Conservation (phyloP, 2,329 filamentous ascomycete species). For the Xylariaceae sp. region DNA sequence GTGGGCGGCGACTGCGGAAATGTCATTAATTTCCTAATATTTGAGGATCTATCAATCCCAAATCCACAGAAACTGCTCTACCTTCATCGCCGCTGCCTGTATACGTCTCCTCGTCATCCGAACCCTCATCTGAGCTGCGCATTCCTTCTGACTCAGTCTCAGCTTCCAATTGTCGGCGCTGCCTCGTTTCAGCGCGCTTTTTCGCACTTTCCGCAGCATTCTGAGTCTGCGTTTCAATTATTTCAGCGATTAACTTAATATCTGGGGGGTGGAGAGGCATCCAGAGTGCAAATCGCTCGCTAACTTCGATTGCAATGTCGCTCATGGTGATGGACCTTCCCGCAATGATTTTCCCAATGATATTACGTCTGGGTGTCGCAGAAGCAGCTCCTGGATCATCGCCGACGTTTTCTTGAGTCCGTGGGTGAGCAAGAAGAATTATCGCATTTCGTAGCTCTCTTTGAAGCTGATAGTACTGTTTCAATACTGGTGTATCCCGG, state of each 20-base stretch:
- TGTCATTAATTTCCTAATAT: no score
- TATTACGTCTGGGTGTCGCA: neutral
- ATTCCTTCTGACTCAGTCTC: neutral
- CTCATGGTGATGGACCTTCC: neutral
- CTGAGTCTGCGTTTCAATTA: neutral
- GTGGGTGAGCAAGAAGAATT: neutral
- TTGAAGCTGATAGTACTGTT: neutral
- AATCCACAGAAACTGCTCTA: no score
- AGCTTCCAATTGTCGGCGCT: neutral
- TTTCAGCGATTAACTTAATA: neutral
- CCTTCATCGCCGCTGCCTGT: no score
- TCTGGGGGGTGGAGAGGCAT: neutral
- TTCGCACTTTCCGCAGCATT: neutral
- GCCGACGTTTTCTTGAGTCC: neutral
- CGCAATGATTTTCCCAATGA: neutral
- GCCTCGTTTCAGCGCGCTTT: neutral
- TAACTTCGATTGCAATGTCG: neutral
- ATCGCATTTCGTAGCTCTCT: neutral
- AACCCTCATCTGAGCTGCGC: neutral
- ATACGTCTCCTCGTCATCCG: no score
- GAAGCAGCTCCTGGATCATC: no score
- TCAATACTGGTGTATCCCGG: neutral
- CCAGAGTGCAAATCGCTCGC: neutral
- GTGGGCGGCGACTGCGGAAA: no score
- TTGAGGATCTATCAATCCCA: no score